Percentiles rank a stretch among this genome's conserved stretches.
Conservation (phyloP, 2,329 filamentous ascomycete species). For the Akanthomyces lecanii region DNA sequence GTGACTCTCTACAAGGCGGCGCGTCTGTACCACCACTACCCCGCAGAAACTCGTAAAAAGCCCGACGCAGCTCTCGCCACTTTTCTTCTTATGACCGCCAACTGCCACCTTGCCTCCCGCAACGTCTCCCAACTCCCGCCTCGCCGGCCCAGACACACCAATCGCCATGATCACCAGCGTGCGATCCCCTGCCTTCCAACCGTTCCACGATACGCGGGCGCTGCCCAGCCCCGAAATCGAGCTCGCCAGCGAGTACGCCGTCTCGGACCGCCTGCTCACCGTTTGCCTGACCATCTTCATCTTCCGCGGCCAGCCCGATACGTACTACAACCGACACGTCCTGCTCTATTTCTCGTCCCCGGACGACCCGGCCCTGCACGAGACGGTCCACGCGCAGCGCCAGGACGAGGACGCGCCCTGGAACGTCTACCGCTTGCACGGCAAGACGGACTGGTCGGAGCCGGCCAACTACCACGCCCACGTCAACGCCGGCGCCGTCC, state of each 20-base stretch:
- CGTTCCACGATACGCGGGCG: neutral
- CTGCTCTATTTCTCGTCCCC: slow-evolving; percentile 20
- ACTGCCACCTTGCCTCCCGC: neutral
- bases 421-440: slow-evolving; percentile 14
- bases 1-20: neutral
- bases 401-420: slow-evolving; percentile 10
- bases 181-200: neutral
- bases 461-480: slow-evolving; percentile 17
- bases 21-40: slow-evolving; percentile 1
- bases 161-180: slow-evolving; percentile 8
- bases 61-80: slow-evolving; percentile 6
- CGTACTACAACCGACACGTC: slow-evolving; percentile 19
- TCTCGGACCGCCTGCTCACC: slow-evolving; percentile 11
- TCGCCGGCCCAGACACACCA: neutral
- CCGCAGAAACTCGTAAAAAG: slow-evolving; percentile 6
- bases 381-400: slow-evolving; percentile 19
- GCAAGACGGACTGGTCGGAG: slow-evolving; percentile 17
- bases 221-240: neutral
- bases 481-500: slow-evolving; percentile 20
- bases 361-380: slow-evolving; percentile 16
- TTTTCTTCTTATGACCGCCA: neutral
- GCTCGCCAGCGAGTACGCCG: slow-evolving; percentile 8
- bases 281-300: slow-evolving; percentile 18
- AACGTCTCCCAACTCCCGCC: neutral
- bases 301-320: slow-evolving; percentile 17